Conservation (phyloP, 2,329 filamentous ascomycete genomes). For the Fonsecaea nubica region DNA sequence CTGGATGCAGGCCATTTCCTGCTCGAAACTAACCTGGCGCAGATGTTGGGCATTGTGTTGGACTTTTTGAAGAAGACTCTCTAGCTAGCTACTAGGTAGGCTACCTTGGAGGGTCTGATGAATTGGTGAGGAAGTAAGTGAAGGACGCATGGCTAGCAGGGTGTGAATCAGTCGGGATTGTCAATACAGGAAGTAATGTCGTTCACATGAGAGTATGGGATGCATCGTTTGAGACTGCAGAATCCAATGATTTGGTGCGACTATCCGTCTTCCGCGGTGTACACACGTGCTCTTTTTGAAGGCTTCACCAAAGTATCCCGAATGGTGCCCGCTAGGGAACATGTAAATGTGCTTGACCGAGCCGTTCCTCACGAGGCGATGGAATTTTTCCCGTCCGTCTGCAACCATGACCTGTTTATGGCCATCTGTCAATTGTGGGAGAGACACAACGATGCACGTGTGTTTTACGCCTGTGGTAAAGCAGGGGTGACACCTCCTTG, state of each 20-base stretch:
- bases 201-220: neutral
- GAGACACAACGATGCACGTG: neutral
- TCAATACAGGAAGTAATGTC: neutral
- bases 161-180: no score
- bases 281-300: neutral
- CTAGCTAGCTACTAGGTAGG: neutral
- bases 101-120: neutral
- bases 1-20: slow-evolving; percentile 66
- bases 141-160: neutral
- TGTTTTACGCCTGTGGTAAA: neutral
- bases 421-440: neutral
- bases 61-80: slow-evolving; percentile 43
- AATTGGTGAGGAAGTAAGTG: neutral
- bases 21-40: slow-evolving; percentile 47
- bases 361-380: slow-evolving; percentile 44
- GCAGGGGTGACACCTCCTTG: neutral
- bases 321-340: neutral
- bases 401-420: slow-evolving; percentile 30
- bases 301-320: neutral
- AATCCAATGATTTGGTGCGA: no score
- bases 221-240: no score
- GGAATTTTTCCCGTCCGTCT: slow-evolving; percentile 45
- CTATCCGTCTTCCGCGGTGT: no score
- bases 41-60: slow-evolving; percentile 47
- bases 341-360: slow-evolving; percentile 23